A percentile compares a stretch with the other conserved stretches of the same genome.
Evolutionary conservation across 768 basidiomycete genomes (phyloP).

Genomic region (Lactifluus subvellereus): DNA sequence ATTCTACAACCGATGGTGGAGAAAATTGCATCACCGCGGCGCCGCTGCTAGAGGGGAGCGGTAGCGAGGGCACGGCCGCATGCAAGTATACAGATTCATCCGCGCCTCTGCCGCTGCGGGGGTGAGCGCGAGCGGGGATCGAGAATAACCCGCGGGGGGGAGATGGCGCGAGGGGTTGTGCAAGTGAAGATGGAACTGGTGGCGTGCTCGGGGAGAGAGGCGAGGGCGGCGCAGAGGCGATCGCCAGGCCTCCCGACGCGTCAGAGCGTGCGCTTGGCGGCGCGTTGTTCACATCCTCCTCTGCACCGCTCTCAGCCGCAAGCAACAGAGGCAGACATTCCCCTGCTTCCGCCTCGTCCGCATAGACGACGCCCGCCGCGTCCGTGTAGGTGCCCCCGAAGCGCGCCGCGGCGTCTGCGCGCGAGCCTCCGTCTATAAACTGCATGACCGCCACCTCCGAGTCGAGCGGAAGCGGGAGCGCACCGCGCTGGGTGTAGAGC

Average conservation of each 20-base stretch:
- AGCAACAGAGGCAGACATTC: conserved; percentile 58
- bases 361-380: conserved; percentile 57
- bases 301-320: conserved; percentile 28
- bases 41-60: neutral
- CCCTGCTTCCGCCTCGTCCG: conserved; percentile 65
- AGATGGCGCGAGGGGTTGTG: neutral
- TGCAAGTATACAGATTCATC: conserved; percentile 1
- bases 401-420: conserved; percentile 49
- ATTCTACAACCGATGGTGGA: neutral
- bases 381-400: conserved; percentile 41
- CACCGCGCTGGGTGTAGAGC: conserved; percentile 37
- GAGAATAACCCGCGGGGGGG: conserved; percentile 7
- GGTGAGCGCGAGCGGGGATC: conserved; percentile 16
- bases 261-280: neutral
- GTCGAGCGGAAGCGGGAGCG: conserved; percentile 47
- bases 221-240: neutral
- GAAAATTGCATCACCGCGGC: neutral
- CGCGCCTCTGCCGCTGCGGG: neutral
- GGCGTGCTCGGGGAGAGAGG: neutral
- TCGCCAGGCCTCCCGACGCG: neutral
- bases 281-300: neutral
- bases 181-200: neutral
- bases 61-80: neutral
- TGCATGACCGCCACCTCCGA: conserved; percentile 68
- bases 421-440: conserved; percentile 56